These are phyloP conservation scores for Fonsecaea pugnacius DNA, from an alignment of 2,329 filamentous ascomycete genomes.

Conservation along the genomic window DNA sequence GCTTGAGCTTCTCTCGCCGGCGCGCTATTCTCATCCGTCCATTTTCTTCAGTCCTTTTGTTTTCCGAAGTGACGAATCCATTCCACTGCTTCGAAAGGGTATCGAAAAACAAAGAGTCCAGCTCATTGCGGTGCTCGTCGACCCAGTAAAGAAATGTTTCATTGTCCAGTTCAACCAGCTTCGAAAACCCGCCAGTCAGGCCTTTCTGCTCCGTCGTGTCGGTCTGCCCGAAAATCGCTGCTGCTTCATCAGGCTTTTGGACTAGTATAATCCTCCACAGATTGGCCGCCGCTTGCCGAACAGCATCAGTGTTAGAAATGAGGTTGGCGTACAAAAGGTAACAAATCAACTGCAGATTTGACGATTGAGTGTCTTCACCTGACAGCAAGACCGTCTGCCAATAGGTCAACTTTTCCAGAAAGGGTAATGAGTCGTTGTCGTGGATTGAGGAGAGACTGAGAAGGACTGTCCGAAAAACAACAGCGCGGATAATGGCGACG, in stretches of 20 bases:
- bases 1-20: slow-evolving; percentile 78
- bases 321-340: slow-evolving; percentile 92
- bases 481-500: slow-evolving; percentile 73
- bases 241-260: slow-evolving; percentile 85
- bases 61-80: slow-evolving; percentile 81
- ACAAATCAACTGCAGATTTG: slow-evolving; percentile 82
- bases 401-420: slow-evolving; percentile 85
- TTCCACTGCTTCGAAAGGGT: slow-evolving; percentile 84
- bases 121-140: slow-evolving; percentile 74
- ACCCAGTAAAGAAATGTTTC: slow-evolving; percentile 87
- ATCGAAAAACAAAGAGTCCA: slow-evolving; percentile 82
- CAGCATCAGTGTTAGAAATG: slow-evolving; percentile 67
- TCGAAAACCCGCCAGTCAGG: slow-evolving; percentile 76
- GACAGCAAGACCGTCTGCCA: slow-evolving; percentile 93
- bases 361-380: slow-evolving; percentile 75
- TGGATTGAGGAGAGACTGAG: slow-evolving; percentile 84
- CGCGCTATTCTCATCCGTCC: slow-evolving; percentile 71
- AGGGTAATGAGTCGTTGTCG: slow-evolving; percentile 68
- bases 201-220: slow-evolving; percentile 72
- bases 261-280: slow-evolving; percentile 92
- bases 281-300: slow-evolving; percentile 77
- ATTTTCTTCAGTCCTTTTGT: slow-evolving; percentile 76
- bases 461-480: slow-evolving; percentile 78
- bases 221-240: slow-evolving; percentile 72
- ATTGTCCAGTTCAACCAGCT: slow-evolving; percentile 85